Evolutionary conservation across 2,329 filamentous ascomycete genomes (phyloP).

Genomic region (Zasmidium citrigriseum): DNA sequence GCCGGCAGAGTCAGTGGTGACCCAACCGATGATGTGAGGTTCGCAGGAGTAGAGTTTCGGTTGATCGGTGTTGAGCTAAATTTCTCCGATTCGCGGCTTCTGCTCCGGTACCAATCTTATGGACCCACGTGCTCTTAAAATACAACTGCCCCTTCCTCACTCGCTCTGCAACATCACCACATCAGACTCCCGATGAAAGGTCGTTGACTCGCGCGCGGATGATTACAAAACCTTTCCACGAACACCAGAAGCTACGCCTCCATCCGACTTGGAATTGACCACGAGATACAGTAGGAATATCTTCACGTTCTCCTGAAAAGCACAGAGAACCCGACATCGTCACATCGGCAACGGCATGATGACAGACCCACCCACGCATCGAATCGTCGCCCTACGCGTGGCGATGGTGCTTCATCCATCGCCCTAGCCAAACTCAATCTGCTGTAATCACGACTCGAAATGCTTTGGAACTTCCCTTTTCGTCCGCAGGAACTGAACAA

Average conservation of each 20-base stretch:
- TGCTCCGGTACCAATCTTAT: not conserved
- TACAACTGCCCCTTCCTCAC: no score
- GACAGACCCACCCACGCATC: not conserved
- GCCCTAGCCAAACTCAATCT: not conserved
- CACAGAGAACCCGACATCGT: no score
- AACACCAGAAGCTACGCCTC: no score
- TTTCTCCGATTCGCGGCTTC: not conserved
- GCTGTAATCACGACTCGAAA: not conserved
- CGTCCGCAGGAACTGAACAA: constrained; percentile 7
- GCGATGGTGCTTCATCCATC: not conserved
- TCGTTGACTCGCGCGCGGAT: no score
- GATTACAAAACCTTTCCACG: no score
- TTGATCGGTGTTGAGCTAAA: not conserved
- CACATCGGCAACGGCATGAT: no score
- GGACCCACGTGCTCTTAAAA: not conserved
- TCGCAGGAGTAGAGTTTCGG: not conserved
- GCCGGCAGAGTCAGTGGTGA: not conserved
- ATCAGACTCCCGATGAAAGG: no score
- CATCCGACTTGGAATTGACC: no score
- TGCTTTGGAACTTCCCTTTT: not conserved
- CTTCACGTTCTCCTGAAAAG: no score
- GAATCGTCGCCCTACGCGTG: no score
- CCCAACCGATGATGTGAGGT: not conserved
- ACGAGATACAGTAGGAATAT: no score
- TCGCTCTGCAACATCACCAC: no score